A percentile compares a stretch with the other conserved stretches of the same genome.
Evolutionary conservation across 176 grass and related monocot species (phyloP).

Genomic region (Aegilops speltoides): DNA sequence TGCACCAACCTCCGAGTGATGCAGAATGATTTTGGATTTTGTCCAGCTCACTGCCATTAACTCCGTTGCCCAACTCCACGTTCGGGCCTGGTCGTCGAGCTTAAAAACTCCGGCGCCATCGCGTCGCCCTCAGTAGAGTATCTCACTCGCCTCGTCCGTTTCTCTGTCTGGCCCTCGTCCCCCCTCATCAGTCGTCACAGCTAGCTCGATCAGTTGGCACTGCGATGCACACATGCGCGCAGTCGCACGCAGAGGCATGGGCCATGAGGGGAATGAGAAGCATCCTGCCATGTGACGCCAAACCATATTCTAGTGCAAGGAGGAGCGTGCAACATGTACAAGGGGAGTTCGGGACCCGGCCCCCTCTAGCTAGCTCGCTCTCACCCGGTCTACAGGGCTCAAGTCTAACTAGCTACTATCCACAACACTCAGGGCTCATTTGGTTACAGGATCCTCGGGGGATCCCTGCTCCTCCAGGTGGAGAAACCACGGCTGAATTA

Average conservation of each 20-base stretch:
- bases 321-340: not conserved
- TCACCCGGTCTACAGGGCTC: not conserved
- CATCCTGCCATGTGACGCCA: not conserved
- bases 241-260: not conserved
- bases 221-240: constrained; percentile 10
- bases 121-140: constrained; percentile 27
- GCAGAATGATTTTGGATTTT: constrained; percentile 40
- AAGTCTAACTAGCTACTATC: not conserved
- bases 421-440: no score
- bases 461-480: no score
- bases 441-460: no score
- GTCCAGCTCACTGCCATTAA: constrained; percentile 47
- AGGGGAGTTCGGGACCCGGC: no score
- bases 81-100: constrained; percentile 19
- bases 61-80: constrained; percentile 43
- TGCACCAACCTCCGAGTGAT: constrained; percentile 18
- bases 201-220: not conserved
- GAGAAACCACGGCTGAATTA: no score
- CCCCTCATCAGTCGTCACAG: not conserved
- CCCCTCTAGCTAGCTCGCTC: no score
- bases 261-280: constrained; percentile 5
- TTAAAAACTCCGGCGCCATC: constrained; percentile 45
- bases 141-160: not conserved
- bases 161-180: not conserved
- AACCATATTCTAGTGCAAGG: not conserved